phyloP scores from a whole-genome alignment of 352 stramenopile genomes.

The Phytophthora pisi region DNA sequence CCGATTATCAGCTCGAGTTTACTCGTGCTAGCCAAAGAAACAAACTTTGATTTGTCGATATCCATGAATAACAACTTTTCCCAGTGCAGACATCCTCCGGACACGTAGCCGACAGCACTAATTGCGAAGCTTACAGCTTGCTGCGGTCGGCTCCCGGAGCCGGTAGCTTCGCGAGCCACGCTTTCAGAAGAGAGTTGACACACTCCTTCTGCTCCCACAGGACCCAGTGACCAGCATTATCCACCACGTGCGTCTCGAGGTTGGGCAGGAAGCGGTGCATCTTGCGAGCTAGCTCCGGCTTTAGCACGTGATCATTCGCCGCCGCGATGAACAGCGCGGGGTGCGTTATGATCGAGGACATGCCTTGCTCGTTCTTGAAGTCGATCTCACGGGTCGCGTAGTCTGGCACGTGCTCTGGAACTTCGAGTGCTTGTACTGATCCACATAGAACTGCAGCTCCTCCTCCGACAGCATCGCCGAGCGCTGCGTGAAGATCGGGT shows the following conservation, averaged over 20 bases:
- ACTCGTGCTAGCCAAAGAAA: no score
- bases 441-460: conserved; percentile 69
- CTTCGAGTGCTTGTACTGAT: conserved; percentile 53
- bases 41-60: neutral
- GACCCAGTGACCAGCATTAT: conserved; percentile 68
- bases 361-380: conserved; percentile 50
- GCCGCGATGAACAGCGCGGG: conserved; percentile 71
- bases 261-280: conserved; percentile 63
- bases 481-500: conserved; percentile 43
- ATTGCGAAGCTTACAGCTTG: conserved; percentile 28
- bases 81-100: no score
- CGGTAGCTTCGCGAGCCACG: conserved; percentile 46
- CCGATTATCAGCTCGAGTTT: no score
- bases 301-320: conserved; percentile 57
- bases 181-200: conserved; percentile 43
- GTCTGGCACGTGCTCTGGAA: conserved; percentile 65
- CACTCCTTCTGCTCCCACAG: conserved; percentile 60
- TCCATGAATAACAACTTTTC: neutral
- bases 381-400: conserved; percentile 67
- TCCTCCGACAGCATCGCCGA: conserved; percentile 55
- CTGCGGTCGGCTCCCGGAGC: conserved; percentile 10
- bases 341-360: conserved; percentile 44
- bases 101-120: neutral
- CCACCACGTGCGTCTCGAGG: conserved; percentile 56
- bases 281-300: conserved; percentile 56